Conservation (phyloP, 345 rosid species). For the Gossypium rotundifolium region DNA sequence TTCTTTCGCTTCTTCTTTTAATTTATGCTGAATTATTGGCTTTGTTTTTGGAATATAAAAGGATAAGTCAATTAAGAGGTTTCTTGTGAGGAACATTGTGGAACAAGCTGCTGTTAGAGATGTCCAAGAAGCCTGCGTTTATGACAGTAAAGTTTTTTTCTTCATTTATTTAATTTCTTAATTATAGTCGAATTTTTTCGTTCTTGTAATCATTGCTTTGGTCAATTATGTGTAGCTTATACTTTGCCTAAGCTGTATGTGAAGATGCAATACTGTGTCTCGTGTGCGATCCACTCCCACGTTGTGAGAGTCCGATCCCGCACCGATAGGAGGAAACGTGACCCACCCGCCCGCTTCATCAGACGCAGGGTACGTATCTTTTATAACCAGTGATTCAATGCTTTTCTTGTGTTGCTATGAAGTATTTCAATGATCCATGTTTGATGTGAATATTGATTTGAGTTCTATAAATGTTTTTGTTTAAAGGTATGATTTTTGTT, state of each 20-base stretch:
- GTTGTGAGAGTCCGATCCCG: conserved; percentile 95
- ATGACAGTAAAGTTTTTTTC: conserved; percentile 40
- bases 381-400: background rate
- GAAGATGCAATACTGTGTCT: conserved; percentile 90
- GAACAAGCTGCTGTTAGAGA: conserved; percentile 96
- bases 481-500: too few species aligned
- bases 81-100: conserved; percentile 85
- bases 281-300: conserved; percentile 95
- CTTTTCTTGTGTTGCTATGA: background rate
- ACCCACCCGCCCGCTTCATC: conserved; percentile 80
- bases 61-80: conserved; percentile 89
- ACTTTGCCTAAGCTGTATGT: conserved; percentile 78
- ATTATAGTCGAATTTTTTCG: background rate
- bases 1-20: background rate
- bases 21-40: background rate
- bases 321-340: conserved; percentile 75
- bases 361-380: conserved; percentile 66
- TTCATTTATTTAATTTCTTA: background rate
- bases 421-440: background rate
- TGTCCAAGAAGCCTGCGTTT: conserved; percentile 84
- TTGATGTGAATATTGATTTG: background rate
- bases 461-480: too few species aligned
- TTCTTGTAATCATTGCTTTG: background rate
- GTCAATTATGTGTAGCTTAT: conserved; percentile 36
- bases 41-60: conserved; percentile 13